Conservation (phyloP, 495 filamentous ascomycete genomes). For the Barbatosphaeria neglecta region DNA sequence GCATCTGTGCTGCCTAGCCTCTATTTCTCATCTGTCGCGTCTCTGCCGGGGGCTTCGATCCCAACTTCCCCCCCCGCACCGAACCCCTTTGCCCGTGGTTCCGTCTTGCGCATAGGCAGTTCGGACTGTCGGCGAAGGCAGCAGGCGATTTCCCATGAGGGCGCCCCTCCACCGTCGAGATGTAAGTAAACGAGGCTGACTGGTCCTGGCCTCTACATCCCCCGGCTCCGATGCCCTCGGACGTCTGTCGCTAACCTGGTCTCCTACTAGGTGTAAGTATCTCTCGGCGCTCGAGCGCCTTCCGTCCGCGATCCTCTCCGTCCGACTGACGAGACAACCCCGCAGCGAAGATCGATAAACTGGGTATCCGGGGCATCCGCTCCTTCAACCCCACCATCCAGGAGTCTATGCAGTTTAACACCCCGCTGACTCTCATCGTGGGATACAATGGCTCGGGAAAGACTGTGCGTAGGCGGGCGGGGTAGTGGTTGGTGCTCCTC, state of each 20-base stretch:
- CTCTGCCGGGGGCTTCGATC: too few relatives aligned
- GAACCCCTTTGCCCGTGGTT: too few relatives aligned
- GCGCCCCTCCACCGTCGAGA: neutral
- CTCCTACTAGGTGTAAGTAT: neutral
- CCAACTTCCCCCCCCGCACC: too few relatives aligned
- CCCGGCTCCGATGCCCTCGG: neutral
- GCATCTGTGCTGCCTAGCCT: too few relatives aligned
- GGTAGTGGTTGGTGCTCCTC: too few relatives aligned
- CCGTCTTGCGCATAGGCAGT: too few relatives aligned
- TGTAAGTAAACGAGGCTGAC: neutral
- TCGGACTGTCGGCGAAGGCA: too few relatives aligned
- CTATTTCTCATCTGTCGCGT: too few relatives aligned
- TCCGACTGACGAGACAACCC: neutral
- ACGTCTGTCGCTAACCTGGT: neutral
- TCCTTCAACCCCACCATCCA: conserved; percentile 72
- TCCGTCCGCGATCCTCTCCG: neutral
- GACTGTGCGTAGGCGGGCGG: conserved; percentile 40
- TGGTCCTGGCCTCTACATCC: neutral
- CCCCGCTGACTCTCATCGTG: conserved; percentile 88
- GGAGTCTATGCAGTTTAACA: conserved; percentile 80
- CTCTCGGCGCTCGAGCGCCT: neutral
- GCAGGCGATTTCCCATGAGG: neutral
- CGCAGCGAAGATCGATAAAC: neutral
- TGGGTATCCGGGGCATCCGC: conserved; percentile 54
- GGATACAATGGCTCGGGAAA: conserved; percentile 96